Evolutionary conservation across 768 basidiomycete genomes (phyloP), one percentile per base, ranked within the genome.

Genomic region (Collybia sp.): DNA sequence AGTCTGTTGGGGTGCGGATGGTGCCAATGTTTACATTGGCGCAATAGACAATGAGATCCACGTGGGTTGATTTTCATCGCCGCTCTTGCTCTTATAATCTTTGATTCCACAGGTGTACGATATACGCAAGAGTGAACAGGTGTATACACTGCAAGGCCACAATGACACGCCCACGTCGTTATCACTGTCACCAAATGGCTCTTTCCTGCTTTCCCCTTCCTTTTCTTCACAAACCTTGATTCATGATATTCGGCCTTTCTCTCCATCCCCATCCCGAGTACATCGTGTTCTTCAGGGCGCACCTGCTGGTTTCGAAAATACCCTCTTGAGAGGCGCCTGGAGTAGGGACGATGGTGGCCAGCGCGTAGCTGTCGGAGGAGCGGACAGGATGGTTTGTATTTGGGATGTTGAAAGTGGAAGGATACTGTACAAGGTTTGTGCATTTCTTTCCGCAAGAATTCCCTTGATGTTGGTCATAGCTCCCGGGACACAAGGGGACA

Each of bases 31-130:
- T 30, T 99, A 91, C 53, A 79, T 91, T n/a, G 94, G 86, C 4
- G 93, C 89, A 12, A 65, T 98, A 57, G 95, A 99, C 66, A 99
- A 99, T 54, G 92, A 93, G 63, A 85, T 99, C 50, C 93, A 97
- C 61, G 93, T 95, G 58, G 53, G 87, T 75, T 11, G 33, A 18
- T 41, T 43, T 41, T 31, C 42, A 47, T 43, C 19, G 48, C 33
- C 40, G 49, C 49, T 43, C 35, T 39, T 32, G n/a, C 19, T 19
- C 11, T 35, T n/a, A 49, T 19, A 19, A 37, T 48, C 30, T 49
- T 40, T 36, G 44, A 46, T 39, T 43, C 42, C 30, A 8, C 51
- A 93, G 90, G 83, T 93, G 13, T 93, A 88, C 61, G 95, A 98
- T 68, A 66, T 97, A 38, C 81, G 95, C 58, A 94, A 93, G 67